Base-by-base conservation (phyloP, 306 rosid species). In the Sicyos edulis region DNA sequence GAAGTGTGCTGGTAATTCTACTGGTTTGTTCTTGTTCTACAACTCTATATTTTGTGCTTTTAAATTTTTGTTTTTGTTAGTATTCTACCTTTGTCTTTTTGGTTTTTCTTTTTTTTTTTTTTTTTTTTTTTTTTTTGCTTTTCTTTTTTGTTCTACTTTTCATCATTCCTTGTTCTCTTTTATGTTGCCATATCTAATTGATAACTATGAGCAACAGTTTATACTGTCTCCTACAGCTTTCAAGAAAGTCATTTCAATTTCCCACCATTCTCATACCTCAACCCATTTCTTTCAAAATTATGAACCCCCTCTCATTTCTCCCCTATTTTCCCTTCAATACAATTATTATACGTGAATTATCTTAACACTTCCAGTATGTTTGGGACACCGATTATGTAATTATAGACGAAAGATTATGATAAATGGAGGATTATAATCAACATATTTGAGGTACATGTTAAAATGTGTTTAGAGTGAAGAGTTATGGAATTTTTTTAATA, bases 121-220 rank as follows among this genome's bases (percentile, higher is more conserved):
- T 59, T 82, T 82, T 89, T 85, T 92, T 86, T 80, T 86, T 80
- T 56, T n/a, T 13, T 60, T 76, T 59, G 34, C 74, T 77, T 77
- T 60, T 65, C 45, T 80, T 87, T 88, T 88, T 76, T 64, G 83
- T 74, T 74, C 85, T 76, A 84, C 98, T 90, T 93, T 93, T 87
- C 97, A 93, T 93, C 98, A 93, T 93, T 90, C 98, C 88, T 86
- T 86, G 86, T 84, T 82, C 75, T 90, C 93, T 90, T 93, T 93
- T 87, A 85, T 82, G 86, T 82, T 83, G 81, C 72, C 85, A 76
- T 40, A 83, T 73, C 86, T 85, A 85, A 74, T 80, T 84, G 85
- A 79, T 83, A 61, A 78, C 76, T 81, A 44, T 81, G 86, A 65
- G 45, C 53, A 82, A 85, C 70, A 85, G 91, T 87, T 81, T 37